A percentile compares a stretch with the other conserved stretches of the same genome.
phyloP scores from a whole-genome alignment of 208 protist species.

The Leishmania tarentolae region DNA sequence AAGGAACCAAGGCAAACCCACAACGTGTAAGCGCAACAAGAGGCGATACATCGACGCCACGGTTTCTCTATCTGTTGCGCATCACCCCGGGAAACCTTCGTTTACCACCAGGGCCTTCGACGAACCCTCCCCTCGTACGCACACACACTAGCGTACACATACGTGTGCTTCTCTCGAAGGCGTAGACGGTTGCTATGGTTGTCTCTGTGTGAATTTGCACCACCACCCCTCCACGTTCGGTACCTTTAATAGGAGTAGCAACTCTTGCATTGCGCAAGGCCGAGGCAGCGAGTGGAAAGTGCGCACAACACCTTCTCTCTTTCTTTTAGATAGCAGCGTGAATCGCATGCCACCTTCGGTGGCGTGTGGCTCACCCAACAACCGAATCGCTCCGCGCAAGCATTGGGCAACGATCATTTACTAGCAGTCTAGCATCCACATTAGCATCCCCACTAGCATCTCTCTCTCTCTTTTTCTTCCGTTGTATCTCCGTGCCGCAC shows the following conservation, averaged over 20 bases:
- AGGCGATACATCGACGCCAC: background rate
- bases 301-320: background rate
- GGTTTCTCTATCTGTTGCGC: background rate
- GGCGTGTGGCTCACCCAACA: background rate
- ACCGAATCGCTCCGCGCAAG: background rate
- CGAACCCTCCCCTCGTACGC: background rate
- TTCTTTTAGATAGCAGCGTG: background rate
- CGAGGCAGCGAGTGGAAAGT: background rate
- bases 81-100: background rate
- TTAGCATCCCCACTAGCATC: too few species aligned
- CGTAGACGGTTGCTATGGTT: background rate
- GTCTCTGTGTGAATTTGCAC: background rate
- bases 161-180: background rate
- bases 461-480: background rate
- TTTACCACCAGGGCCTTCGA: background rate
- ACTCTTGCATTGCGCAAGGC: background rate
- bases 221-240: background rate
- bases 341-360: too few species aligned
- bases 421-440: background rate
- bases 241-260: background rate
- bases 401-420: background rate
- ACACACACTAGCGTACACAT: background rate
- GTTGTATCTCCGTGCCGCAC: background rate
- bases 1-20: background rate
- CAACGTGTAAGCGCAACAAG: background rate